Evolutionary conservation across 805 yeast genomes (phyloP).

Genomic region (Saccharomycopsis sp.): DNA sequence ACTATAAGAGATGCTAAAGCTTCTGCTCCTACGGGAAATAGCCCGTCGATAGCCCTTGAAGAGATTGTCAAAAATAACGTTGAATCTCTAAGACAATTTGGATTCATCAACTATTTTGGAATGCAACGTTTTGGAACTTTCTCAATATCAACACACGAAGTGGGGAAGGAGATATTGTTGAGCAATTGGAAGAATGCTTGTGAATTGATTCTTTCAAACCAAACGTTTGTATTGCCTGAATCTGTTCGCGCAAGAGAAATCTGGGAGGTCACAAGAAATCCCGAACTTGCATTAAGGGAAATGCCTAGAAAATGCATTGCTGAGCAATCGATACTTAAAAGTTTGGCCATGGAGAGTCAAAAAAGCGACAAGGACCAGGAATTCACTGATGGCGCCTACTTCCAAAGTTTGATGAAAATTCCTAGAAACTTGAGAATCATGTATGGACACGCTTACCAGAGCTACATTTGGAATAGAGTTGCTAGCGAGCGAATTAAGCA

Average conservation of each 20-base stretch:
- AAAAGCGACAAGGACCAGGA: constrained; percentile 39
- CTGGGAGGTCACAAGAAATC: constrained; percentile 71
- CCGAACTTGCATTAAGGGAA: constrained; percentile 52
- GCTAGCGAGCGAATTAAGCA: constrained; percentile 69
- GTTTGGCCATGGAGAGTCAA: constrained; percentile 46
- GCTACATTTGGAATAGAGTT: constrained; percentile 88
- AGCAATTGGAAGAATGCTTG: constrained; percentile 78
- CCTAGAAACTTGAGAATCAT: constrained; percentile 89
- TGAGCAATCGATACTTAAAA: constrained; percentile 63
- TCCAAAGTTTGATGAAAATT: constrained; percentile 76
- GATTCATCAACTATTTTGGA: constrained; percentile 94
- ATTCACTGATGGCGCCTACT: constrained; percentile 35
- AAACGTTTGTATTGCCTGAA: constrained; percentile 75
- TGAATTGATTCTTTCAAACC: constrained; percentile 75
- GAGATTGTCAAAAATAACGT: constrained; percentile 47
- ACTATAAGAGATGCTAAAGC: constrained; percentile 67
- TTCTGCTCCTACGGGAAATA: constrained; percentile 21
- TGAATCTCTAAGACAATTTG: constrained; percentile 50
- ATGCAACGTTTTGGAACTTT: constrained; percentile 98
- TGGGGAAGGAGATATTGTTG: constrained; percentile 67
- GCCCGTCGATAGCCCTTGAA: constrained; percentile 28
- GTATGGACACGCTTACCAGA: constrained; percentile 97
- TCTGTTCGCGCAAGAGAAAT: constrained; percentile 75
- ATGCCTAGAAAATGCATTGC: constrained; percentile 92
- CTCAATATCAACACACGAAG: constrained; percentile 80